A percentile compares a stretch with the other conserved stretches of the same genome.
These are phyloP conservation scores for Astragalus membranaceus DNA, from an alignment of 306 rosid species.

Conservation along the genomic window DNA sequence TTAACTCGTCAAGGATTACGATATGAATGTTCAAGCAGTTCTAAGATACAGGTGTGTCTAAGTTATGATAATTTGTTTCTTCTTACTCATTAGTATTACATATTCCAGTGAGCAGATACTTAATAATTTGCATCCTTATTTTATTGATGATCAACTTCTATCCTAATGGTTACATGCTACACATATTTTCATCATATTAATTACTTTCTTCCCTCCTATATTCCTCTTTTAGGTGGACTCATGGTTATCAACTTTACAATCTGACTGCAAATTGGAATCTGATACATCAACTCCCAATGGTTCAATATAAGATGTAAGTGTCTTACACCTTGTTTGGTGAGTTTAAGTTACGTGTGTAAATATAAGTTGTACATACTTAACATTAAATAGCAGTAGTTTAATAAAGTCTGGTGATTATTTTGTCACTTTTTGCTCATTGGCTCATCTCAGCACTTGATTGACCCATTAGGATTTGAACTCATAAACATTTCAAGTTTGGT, in stretches of 20 bases:
- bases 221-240: slow-evolving; percentile 56
- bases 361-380: slow-evolving; percentile 14
- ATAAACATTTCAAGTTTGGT: neutral
- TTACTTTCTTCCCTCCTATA: neutral
- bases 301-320: slow-evolving; percentile 11
- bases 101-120: neutral
- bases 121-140: neutral
- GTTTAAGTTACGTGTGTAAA: slow-evolving; percentile 8
- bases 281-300: slow-evolving; percentile 28
- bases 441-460: neutral
- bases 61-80: neutral
- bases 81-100: neutral
- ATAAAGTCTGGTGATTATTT: neutral
- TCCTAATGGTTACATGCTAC: neutral
- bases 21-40: slow-evolving; percentile 75
- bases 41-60: slow-evolving; percentile 59
- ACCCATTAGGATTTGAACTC: neutral
- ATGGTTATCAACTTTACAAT: slow-evolving; percentile 59
- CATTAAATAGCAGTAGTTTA: slow-evolving; percentile 10
- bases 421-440: neutral
- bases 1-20: slow-evolving; percentile 70
- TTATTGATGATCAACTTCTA: neutral
- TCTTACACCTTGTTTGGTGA: slow-evolving; percentile 11
- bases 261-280: slow-evolving; percentile 48
- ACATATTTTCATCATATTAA: neutral